Percentiles rank a stretch among this genome's conserved stretches.
Conservation (phyloP, 1,284 basidiomycete species). For the Ceratobasidium sp. region DNA sequence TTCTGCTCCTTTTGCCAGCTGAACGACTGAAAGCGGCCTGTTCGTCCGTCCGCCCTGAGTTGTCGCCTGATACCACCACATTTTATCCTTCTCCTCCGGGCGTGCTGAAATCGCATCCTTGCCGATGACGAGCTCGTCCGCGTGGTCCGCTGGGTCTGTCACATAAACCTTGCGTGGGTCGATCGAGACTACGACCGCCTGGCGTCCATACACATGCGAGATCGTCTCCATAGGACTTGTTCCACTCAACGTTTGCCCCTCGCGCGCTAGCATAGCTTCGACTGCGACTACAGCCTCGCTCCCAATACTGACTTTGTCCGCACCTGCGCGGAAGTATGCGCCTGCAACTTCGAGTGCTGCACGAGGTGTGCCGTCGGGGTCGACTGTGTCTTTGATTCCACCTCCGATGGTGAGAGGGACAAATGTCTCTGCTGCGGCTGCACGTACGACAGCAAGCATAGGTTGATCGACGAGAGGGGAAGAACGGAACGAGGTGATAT, state of each 20-base stretch:
- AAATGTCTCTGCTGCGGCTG: slow-evolving; percentile 91
- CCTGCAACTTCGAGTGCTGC: slow-evolving; percentile 95
- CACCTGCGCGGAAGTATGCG: slow-evolving; percentile 96
- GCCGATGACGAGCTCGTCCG: slow-evolving; percentile 71
- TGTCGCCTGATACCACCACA: slow-evolving; percentile 99
- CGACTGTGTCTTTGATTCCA: slow-evolving; percentile 95
- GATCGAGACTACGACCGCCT: slow-evolving; percentile 98
- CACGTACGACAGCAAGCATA: slow-evolving; percentile 95
- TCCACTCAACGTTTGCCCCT: slow-evolving; percentile 59
- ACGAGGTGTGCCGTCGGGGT: slow-evolving; percentile 92
- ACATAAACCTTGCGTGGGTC: slow-evolving; percentile 95
- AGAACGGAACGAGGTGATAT: slow-evolving; percentile 99
- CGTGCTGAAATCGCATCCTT: slow-evolving; percentile 62
- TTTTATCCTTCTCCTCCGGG: slow-evolving; percentile 75
- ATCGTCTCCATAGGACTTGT: slow-evolving; percentile 94
- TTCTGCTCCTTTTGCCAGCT: slow-evolving; percentile 92
- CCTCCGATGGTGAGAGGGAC: slow-evolving; percentile 99
- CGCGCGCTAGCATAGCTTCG: slow-evolving; percentile 77
- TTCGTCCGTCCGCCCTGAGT: slow-evolving; percentile 92
- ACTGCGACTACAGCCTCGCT: slow-evolving; percentile 96
- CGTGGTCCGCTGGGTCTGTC: slow-evolving; percentile 65
- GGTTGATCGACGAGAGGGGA: slow-evolving; percentile 97
- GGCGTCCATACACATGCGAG: slow-evolving; percentile 90
- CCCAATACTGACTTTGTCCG: slow-evolving; percentile 98
- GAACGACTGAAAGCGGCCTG: slow-evolving; percentile 91